phyloP scores from a whole-genome alignment of 805 yeast genomes.

The Brettanomyces bruxellensis region DNA sequence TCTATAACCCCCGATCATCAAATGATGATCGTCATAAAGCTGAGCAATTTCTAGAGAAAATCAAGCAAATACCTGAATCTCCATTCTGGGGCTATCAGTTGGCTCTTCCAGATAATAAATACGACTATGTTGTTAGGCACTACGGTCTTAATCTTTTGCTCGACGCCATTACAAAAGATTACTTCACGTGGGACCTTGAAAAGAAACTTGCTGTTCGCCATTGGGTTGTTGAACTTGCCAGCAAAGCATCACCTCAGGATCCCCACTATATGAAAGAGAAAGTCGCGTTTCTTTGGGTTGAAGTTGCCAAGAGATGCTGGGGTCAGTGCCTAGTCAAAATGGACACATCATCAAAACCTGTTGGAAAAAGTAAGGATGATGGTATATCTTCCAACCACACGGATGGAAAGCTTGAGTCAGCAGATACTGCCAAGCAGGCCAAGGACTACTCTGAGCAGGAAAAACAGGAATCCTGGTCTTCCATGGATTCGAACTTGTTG shows the following conservation, averaged over 20 bases:
- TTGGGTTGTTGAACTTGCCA: conserved; percentile 79
- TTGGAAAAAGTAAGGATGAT: neutral
- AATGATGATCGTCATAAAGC: conserved; percentile 49
- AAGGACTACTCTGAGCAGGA: conserved; percentile 34
- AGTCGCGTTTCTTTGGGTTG: conserved; percentile 84
- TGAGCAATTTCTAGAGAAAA: conserved; percentile 59
- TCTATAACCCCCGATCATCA: conserved; percentile 57
- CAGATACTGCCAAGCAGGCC: neutral
- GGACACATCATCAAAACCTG: conserved; percentile 2
- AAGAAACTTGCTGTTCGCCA: conserved; percentile 61
- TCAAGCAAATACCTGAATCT: conserved; percentile 71
- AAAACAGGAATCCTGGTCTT: conserved; percentile 63
- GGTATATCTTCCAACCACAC: neutral
- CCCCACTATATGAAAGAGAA: conserved; percentile 90
- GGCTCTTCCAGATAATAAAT: conserved; percentile 52
- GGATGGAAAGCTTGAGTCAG: neutral
- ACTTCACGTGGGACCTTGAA: conserved; percentile 42
- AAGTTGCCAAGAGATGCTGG: conserved; percentile 86
- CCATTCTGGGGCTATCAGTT: conserved; percentile 91
- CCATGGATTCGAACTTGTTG: conserved; percentile 75
- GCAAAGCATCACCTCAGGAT: conserved; percentile 49
- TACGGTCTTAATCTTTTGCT: conserved; percentile 80
- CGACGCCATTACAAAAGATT: conserved; percentile 53
- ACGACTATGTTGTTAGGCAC: conserved; percentile 71
- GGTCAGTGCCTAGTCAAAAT: conserved; percentile 49